Base-by-base conservation (phyloP, 345 rosid genomes). In the Sonneratia alba region DNA sequence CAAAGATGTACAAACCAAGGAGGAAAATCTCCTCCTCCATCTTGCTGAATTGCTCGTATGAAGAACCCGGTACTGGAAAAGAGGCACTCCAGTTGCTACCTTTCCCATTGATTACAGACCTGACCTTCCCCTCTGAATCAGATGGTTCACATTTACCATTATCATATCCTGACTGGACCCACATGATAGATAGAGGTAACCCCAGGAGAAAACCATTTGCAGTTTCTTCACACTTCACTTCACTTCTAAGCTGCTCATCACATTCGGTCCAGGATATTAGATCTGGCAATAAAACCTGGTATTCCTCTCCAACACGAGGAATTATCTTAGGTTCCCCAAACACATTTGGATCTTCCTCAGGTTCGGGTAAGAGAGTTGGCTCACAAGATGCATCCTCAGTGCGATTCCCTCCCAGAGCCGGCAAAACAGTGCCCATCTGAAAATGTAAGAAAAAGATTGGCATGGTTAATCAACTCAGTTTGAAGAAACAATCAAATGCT, bases 1-100 rank as follows among this genome's bases (percentile, higher is more conserved):
- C 91, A 56, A 83, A 87, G 71, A 83, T 85, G 71, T 87, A 87
- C 57, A 87, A 75, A 56, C 89, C 87, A 56, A 87, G 91, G 57
- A 85, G 76, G 78, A 87, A 83, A 73, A 78, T 47, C 16, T 74
- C 75, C 49, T 74, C 76, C 63, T 87, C 91, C 3, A 57, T 38
- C 69, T 80, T 74, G 40, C 73, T 76, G 83, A 85, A 83, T 38
- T 72, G 12, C 15, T 70, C 81, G 56, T 36, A 62, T 8, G 68
- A 37, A 27, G 77, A 74, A 48, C 84, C 82, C 66, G 88, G 85
- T 56, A 79, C 82, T 61, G 53, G 64, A 72, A 36, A 57, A 22
- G 27, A 1, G 38, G 36, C 70, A 66, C 38, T 68, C 22, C 40
- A 43, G 15, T 64, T 42, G 13, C 10, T 16, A 40, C 27, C 40